Percentiles rank a stretch among this genome's conserved stretches.
Evolutionary conservation across 2,329 filamentous ascomycete genomes (phyloP).

Genomic region (Colletotrichum neosansevieriae): DNA sequence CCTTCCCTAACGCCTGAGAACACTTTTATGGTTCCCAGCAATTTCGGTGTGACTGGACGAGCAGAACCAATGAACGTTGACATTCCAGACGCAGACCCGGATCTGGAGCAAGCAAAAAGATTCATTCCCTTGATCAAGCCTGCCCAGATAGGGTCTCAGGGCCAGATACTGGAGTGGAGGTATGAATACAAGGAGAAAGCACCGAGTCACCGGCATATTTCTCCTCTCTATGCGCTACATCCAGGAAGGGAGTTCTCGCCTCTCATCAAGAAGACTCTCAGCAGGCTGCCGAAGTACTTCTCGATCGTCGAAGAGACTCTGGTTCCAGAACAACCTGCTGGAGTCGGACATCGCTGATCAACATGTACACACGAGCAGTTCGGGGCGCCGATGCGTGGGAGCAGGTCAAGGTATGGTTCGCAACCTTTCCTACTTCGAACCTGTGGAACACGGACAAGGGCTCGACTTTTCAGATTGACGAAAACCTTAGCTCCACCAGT

Average conservation of each 20-base stretch:
- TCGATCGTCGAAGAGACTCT: conserved; percentile 25
- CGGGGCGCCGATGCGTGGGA: conserved; percentile 46
- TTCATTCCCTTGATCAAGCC: conserved; percentile 8
- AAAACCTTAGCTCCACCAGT: conserved; percentile 60
- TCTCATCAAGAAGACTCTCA: conserved; percentile 46
- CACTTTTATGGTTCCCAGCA: conserved; percentile 39
- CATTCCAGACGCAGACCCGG: conserved; percentile 11
- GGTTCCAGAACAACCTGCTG: conserved; percentile 39
- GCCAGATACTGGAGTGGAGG: conserved; percentile 33
- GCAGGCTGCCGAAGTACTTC: conserved; percentile 37
- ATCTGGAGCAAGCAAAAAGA: conserved; percentile 10
- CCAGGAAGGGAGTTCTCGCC: conserved; percentile 46
- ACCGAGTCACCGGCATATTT: conserved; percentile 63
- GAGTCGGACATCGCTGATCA: conserved; percentile 14
- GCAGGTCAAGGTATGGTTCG: conserved; percentile 51
- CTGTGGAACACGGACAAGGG: conserved; percentile 50
- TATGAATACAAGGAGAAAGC: conserved; percentile 54
- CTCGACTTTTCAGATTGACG: conserved; percentile 59
- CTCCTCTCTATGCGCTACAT: conserved; percentile 61
- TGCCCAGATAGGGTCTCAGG: conserved; percentile 18
- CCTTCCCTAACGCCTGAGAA: conserved; percentile 46
- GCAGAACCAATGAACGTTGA: conserved; percentile 40
- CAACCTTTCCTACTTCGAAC: conserved; percentile 54
- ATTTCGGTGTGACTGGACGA: conserved; percentile 21
- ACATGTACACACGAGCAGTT: conserved; percentile 12